Evolutionary conservation across 2,329 filamentous ascomycete species (phyloP), one percentile per base, ranked within the genome.

Genomic region (Sarocladiaceae sp.): DNA sequence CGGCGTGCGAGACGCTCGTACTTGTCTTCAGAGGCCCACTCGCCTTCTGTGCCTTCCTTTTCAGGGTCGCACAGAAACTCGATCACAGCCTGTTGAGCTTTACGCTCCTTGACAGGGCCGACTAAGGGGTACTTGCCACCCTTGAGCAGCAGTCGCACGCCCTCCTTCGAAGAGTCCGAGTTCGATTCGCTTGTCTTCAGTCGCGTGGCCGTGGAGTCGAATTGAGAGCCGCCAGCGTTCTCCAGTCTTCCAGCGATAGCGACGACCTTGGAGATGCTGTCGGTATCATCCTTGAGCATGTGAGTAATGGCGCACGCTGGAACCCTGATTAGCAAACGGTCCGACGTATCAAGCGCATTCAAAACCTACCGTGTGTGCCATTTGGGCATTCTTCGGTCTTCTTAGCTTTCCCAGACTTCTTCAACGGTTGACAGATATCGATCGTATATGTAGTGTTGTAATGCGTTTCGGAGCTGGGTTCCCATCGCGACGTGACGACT

Each of bases 41-140:
- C 83, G 58, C 81, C 82, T 71, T 96, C 92, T 6, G 86, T 78
- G 1, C 92, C 92, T 8, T 84, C 84, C 58, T 80, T 78, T 2
- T 86, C 77, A 26, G 71, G 74, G 63, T 96, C 87, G 70, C 94
- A 99, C 18, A 92, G 66, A 60, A 97, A 91, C 62, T 96, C 88
- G 51, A 97, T 81, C 10, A 96, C 79, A 3, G 91, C 89, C 62
- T 83, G 84, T 67, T 95, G 88, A 54, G 81, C 73, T 25, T 71
- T 71, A 52, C 76, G 74, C 47, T 77, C 73, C 51, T 77, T 75
- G 7, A 59, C 52, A 2, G 62, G 60, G 2, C 83, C 86, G 47
- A 80, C 73, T 7, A 78, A 64, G 11, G 69, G 71, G 55, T 78
- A 74, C 42, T 71, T 75, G 13, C 82, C 81, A n/a, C 84, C 83